These are phyloP conservation scores for Tuctoria greenei DNA, from an alignment of 176 grass and related monocot genomes.

Conservation along the genomic window DNA sequence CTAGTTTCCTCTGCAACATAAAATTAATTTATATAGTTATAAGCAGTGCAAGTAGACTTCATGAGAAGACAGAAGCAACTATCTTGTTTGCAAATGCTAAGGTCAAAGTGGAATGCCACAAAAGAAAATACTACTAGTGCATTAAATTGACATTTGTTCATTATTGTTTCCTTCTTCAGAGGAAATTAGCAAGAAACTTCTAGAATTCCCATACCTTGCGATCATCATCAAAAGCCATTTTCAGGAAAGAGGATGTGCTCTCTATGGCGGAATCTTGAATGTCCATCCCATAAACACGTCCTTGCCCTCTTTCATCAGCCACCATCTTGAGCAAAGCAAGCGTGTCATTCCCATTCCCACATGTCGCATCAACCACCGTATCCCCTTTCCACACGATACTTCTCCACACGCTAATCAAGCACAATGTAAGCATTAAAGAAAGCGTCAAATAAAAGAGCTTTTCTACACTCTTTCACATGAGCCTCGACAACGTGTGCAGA, in stretches of 20 bases:
- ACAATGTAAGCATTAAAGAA: background rate
- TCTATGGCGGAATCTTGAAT: conserved; percentile 72
- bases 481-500: background rate
- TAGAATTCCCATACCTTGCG: conserved; percentile 43
- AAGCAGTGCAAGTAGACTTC: conserved; percentile 12
- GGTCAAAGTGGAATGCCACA: background rate
- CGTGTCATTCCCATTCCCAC: conserved; percentile 81
- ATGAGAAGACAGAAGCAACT: background rate
- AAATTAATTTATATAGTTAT: background rate
- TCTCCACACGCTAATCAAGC: conserved; percentile 67
- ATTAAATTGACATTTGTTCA: background rate
- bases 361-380: conserved; percentile 82
- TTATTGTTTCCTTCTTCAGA: conserved; percentile 3
- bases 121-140: background rate
- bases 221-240: conserved; percentile 42
- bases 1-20: conserved; percentile 51
- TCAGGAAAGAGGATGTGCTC: conserved; percentile 62
- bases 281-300: conserved; percentile 79
- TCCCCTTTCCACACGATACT: conserved; percentile 71
- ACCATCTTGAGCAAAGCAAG: conserved; percentile 81
- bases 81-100: conserved; percentile 14
- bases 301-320: conserved; percentile 48
- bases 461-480: background rate
- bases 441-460: background rate
- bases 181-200: background rate